Evolutionary conservation across 345 rosid species (phyloP), one percentile per base, ranked within the genome.

Genomic region (Eucalyptus victrix): DNA sequence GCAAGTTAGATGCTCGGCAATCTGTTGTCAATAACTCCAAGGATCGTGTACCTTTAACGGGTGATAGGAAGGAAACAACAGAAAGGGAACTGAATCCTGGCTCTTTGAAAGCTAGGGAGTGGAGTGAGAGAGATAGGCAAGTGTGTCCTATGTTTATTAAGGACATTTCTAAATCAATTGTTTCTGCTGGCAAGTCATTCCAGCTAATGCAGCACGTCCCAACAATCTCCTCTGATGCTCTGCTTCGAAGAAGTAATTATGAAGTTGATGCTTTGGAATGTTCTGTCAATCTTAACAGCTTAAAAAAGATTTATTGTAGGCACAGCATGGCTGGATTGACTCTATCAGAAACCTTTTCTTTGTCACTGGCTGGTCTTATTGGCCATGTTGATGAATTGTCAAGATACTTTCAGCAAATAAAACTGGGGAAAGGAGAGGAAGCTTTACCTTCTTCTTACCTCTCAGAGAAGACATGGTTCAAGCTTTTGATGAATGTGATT

Each of bases 161-260:
- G 94, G 97, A 95, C 93, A 94, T 93, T 80, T 94, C 95, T 87
- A 94, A 93, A 90, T 95, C 99, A 56, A 94, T 97, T 92, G 94
- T 98, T 90, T 96, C 99, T 90, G 99, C 99, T 47, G 99, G 99
- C 88, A 98, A 98, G 93, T 98, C 99, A 49, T 92, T 96, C 93
- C 99, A 97, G 93, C 94, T 98, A 92, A 95, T 96, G 87, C 94
- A 93, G 65, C 98, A 95, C 91, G 91, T 95, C 89, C 87, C 92
- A 88, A 90, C 95, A 87, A 86, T 40, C 37, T 92, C 89, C 83
- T 90, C 92, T 30, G 91, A 85, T 88, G 86, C 80, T 90, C 90
- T 92, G 90, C 88, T 90, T 76, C 93, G 91, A 90, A 91, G 89
- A 88, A 91, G 58, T 88, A 90, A 87, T 88, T 80, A 72, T 87